Evolutionary conservation across 2,329 filamentous ascomycete genomes (phyloP).

Genomic region (Penicillium sp.): DNA sequence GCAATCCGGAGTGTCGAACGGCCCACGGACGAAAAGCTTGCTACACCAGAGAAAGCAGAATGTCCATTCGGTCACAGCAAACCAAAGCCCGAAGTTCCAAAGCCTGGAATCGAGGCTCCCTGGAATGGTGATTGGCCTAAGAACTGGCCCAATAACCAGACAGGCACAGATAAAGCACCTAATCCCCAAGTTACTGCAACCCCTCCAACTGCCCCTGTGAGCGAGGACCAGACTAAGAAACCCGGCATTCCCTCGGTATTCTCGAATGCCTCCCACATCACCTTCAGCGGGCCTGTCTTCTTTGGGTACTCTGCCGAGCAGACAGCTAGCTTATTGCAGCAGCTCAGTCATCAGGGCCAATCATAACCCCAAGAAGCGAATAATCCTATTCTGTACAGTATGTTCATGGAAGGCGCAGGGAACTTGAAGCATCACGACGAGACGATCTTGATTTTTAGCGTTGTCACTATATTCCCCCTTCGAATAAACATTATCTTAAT

Average conservation of each 20-base stretch:
- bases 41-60: not conserved
- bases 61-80: conserved; percentile 14
- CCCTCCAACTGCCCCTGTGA: conserved; percentile 1
- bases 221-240: conserved; percentile 8
- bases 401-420: conserved; percentile 9
- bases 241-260: conserved; percentile 7
- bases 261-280: conserved; percentile 61
- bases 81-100: not conserved
- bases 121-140: not conserved
- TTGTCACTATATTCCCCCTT: not conserved
- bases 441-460: conserved; percentile 10
- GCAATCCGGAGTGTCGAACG: conserved; percentile 9
- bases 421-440: conserved; percentile 18
- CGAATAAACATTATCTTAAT: not conserved
- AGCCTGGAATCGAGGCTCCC: not conserved
- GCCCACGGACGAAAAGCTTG: not conserved
- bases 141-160: conserved; percentile 1
- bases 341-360: conserved; percentile 38
- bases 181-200: not conserved
- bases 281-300: conserved; percentile 91
- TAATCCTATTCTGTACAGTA: conserved; percentile 1
- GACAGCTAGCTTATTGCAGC: conserved; percentile 71
- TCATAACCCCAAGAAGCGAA: conserved; percentile 2
- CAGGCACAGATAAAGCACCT: not conserved
- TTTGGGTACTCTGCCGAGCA: conserved; percentile 86